Evolutionary conservation across 1,284 basidiomycete genomes (phyloP), one percentile per base, ranked within the genome.

Genomic region (Ustilago lituana): DNA sequence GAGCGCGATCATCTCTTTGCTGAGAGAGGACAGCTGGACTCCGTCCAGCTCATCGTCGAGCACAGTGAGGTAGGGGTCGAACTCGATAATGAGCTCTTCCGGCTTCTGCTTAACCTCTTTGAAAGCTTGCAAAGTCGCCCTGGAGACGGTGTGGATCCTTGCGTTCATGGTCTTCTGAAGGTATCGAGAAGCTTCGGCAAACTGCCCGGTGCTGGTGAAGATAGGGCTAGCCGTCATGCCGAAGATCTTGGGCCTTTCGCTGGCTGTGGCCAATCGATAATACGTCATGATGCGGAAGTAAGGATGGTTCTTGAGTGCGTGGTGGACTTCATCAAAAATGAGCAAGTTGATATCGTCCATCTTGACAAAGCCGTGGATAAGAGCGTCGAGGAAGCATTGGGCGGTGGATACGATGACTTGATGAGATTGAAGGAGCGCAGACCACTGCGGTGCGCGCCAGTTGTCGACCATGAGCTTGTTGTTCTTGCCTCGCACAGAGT

Each of bases 221-320:
- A 78, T 57, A 8, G 75, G 75, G 35, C 68, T 72, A 1, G 76
- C 76, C 2, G 76, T 76, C 73, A 78, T 73, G 15, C 76, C 76
- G 27, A 78, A 69, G 49, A 78, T 72, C 45, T 74, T 69, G 10
- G 76, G 76, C 12, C 67, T 53, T 2, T 68, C 22, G 0, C 49
- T 5, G 11, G 48, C 20, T 1, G 24, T 17, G 3, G 60, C 52
- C 14, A 64, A 46, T 6, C 55, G 39, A 47, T 77, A 76, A 32
- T 64, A 70, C 51, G 66, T 59, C 73, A 77, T 77, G 55, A 77
- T 77, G 31, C 73, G 53, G 14, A 65, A 54, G 38, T 58, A 77
- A 0, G 69, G 66, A 15, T 74, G 59, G 8, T 55, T 64, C 39
- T 63, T 68, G 52, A 63, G 47, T 7, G 71, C 73, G 35, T 77